phyloP scores from a whole-genome alignment of 257 asterid species.

The Nicotiana sylvestris region DNA sequence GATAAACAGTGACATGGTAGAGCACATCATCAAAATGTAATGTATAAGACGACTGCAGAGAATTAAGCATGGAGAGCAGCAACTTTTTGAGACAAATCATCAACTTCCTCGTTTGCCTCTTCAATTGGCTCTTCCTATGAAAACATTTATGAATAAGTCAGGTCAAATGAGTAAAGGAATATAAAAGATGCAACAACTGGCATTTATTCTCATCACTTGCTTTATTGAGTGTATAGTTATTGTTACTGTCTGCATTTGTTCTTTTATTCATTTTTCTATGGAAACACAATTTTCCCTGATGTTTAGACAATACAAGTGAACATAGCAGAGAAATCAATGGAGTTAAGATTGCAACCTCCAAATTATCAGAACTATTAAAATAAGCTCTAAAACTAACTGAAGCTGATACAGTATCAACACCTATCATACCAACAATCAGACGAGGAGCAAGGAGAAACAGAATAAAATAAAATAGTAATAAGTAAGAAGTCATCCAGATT shows the following conservation, averaged over 20 bases:
- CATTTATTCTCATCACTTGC: not conserved
- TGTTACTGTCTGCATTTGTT: not conserved
- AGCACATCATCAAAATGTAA: not conserved
- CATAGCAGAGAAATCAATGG: not conserved
- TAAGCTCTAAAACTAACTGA: not conserved
- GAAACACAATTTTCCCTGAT: not conserved
- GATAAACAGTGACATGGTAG: not conserved
- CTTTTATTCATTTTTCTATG: not conserved
- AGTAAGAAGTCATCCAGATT: not conserved
- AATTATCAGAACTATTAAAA: not conserved
- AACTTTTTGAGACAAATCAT: slow-evolving; percentile 29
- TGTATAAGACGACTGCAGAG: not conserved
- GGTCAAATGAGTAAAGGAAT: not conserved
- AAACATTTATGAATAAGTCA: not conserved
- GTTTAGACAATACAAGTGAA: not conserved
- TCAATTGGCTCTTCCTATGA: slow-evolving; percentile 33
- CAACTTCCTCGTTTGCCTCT: slow-evolving; percentile 35
- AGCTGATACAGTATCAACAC: not conserved
- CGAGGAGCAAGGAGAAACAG: not conserved
- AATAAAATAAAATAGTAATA: not conserved
- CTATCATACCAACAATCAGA: not conserved
- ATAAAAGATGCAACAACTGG: not conserved
- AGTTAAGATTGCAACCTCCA: not conserved
- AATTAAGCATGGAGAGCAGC: slow-evolving; percentile 27
- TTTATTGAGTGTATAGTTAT: not conserved